phyloP scores from a whole-genome alignment of 2,329 filamentous ascomycete genomes.

The Lecanosticta acicola region DNA sequence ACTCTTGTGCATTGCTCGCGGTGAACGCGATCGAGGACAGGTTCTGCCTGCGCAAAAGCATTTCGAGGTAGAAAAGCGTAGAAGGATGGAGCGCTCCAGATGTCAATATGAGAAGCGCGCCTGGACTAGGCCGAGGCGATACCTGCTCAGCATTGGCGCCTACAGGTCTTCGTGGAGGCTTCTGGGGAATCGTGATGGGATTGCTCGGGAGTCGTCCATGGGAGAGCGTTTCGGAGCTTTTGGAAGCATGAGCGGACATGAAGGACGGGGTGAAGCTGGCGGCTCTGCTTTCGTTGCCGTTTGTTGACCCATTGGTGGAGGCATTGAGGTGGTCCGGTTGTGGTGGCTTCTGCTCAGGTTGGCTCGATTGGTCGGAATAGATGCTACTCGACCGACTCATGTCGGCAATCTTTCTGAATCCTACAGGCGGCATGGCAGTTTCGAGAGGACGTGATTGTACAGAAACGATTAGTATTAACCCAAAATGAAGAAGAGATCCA shows the following conservation, averaged over 20 bases:
- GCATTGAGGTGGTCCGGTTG: slow-evolving; percentile 5
- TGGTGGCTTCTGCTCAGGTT: not conserved
- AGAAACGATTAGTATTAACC: not conserved
- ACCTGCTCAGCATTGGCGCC: not conserved
- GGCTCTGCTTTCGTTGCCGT: not conserved
- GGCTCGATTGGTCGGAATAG: slow-evolving; percentile 1
- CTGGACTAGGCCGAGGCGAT: slow-evolving; percentile 5
- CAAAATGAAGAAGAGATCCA: not conserved
- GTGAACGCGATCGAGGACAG: slow-evolving; percentile 14
- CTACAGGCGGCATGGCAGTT: not conserved
- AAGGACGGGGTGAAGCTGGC: slow-evolving; percentile 7
- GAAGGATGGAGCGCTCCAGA: slow-evolving; percentile 8
- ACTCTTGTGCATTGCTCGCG: slow-evolving; percentile 15
- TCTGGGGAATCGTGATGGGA: slow-evolving; percentile 1
- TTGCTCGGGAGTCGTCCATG: not conserved
- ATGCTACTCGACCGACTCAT: slow-evolving; percentile 7
- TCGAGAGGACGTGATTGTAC: too few relatives aligned
- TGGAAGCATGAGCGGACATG: slow-evolving; percentile 8
- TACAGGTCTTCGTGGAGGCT: not conserved
- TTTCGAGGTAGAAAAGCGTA: slow-evolving; percentile 17
- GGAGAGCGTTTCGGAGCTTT: slow-evolving; percentile 4
- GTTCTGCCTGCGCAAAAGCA: slow-evolving; percentile 14
- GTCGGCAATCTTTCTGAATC: not conserved
- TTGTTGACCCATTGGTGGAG: slow-evolving; percentile 2
- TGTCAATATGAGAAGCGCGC: slow-evolving; percentile 14